A percentile compares a stretch with the other conserved stretches of the same genome.
Evolutionary conservation across 371 early-diverging fungal genomes (phyloP).

Genomic region (Syncephalastrum contaminatum): DNA sequence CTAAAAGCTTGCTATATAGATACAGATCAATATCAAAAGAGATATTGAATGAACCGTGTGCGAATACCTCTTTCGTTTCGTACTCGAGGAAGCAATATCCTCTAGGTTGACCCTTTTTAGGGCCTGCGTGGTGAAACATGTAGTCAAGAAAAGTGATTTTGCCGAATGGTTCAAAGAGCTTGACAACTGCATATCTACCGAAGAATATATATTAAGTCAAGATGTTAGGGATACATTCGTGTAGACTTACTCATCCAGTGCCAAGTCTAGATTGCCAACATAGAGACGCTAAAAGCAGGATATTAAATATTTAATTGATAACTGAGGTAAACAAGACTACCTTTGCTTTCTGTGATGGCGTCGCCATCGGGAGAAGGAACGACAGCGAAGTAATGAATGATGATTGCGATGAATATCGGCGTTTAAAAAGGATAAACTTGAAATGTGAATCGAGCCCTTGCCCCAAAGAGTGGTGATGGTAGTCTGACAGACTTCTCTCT

Average conservation of each 20-base stretch:
- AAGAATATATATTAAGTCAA: constrained; percentile 2
- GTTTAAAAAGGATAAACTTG: too few relatives aligned
- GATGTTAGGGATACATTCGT: background rate
- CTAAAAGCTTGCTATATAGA: constrained; percentile 45
- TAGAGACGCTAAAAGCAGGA: constrained; percentile 42
- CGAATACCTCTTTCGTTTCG: constrained; percentile 43
- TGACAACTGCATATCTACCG: constrained; percentile 56
- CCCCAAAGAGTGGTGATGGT: too few relatives aligned
- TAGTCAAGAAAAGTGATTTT: constrained; percentile 65
- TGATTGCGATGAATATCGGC: too few relatives aligned
- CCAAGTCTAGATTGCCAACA: constrained; percentile 60
- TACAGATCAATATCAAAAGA: background rate
- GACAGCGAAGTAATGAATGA: background rate
- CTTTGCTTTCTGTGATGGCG: constrained; percentile 11
- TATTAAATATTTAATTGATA: background rate
- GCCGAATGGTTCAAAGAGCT: constrained; percentile 67
- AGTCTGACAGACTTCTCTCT: too few relatives aligned
- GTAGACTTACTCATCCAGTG: constrained; percentile 57
- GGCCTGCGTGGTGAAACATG: constrained; percentile 61
- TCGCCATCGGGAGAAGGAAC: constrained; percentile 6
- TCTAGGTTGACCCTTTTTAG: constrained; percentile 60
- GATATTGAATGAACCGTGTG: background rate
- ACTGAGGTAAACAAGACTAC: background rate
- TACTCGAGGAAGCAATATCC: constrained; percentile 71
- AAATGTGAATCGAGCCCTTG: too few relatives aligned